Evolutionary conservation across 352 stramenopile genomes (phyloP).

Genomic region (Phytophthora sp.): DNA sequence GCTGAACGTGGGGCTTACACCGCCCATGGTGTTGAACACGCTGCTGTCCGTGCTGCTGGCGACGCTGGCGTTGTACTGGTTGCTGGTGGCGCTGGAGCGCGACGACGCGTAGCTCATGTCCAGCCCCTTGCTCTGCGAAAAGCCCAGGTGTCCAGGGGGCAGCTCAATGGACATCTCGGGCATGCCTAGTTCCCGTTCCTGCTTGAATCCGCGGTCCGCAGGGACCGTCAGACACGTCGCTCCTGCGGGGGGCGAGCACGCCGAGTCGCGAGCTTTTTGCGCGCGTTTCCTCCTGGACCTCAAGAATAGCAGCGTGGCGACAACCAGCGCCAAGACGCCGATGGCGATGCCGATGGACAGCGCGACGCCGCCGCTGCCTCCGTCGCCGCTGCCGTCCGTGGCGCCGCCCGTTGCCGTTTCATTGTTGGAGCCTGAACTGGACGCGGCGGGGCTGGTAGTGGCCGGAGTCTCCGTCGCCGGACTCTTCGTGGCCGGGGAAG

Average conservation of each 20-base stretch:
- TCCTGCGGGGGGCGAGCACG: constrained; percentile 5
- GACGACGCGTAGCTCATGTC: constrained; percentile 40
- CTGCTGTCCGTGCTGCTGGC: constrained; percentile 34
- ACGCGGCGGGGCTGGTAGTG: constrained; percentile 1
- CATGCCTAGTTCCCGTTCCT: constrained; percentile 37
- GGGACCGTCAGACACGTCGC: constrained; percentile 24
- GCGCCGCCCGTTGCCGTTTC: constrained; percentile 16
- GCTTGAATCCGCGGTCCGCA: constrained; percentile 32
- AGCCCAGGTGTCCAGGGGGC: constrained; percentile 30
- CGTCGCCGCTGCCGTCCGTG: background rate
- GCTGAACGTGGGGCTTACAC: constrained; percentile 40
- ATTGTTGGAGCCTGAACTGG: constrained; percentile 3
- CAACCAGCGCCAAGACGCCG: constrained; percentile 34
- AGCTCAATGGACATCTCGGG: constrained; percentile 55
- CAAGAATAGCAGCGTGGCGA: constrained; percentile 32
- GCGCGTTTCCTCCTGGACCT: constrained; percentile 13
- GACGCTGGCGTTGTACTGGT: constrained; percentile 27
- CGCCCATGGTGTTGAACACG: constrained; percentile 49
- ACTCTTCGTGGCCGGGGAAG: background rate
- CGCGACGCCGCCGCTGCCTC: background rate
- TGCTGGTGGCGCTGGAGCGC: constrained; percentile 28
- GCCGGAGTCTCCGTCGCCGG: background rate
- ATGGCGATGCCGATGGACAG: constrained; percentile 37
- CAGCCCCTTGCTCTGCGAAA: constrained; percentile 36
- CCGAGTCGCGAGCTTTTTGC: constrained; percentile 10